phyloP scores from a whole-genome alignment of 495 filamentous ascomycete species.

The Hyphodiscus hymeniophilus region DNA sequence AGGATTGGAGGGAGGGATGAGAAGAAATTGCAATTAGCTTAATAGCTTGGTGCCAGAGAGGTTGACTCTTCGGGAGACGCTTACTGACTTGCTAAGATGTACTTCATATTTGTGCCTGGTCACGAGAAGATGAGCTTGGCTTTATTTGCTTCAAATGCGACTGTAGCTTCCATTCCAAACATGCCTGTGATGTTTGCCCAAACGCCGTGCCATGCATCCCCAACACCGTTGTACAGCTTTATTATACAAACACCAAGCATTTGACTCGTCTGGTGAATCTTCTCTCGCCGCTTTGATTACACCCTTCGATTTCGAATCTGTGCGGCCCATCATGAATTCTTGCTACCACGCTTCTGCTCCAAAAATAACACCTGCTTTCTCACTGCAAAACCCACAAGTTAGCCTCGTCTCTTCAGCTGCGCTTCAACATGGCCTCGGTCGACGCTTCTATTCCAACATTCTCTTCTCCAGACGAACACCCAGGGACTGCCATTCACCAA shows the following conservation, averaged over 20 bases:
- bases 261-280: no score
- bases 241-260: not conserved
- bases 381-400: constrained; percentile 35
- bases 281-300: no score
- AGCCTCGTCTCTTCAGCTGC: constrained; percentile 5
- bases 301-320: no score
- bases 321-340: not conserved
- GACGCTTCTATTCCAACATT: not conserved
- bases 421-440: not conserved
- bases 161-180: not conserved
- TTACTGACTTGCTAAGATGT: no score
- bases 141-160: not conserved
- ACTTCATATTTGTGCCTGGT: no score
- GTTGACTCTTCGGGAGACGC: no score
- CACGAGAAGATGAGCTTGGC: not conserved
- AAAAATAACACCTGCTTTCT: constrained; percentile 86
- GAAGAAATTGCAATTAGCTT: no score
- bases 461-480: not conserved
- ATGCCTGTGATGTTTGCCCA: not conserved
- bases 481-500: not conserved
- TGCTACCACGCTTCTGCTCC: constrained; percentile 56
- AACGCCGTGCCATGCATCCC: constrained; percentile 11
- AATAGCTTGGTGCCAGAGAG: no score
- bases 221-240: not conserved
- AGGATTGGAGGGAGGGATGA: no score